These are phyloP conservation scores for Pelargonium nanum DNA, from an alignment of 345 rosid species.

Conservation along the genomic window DNA sequence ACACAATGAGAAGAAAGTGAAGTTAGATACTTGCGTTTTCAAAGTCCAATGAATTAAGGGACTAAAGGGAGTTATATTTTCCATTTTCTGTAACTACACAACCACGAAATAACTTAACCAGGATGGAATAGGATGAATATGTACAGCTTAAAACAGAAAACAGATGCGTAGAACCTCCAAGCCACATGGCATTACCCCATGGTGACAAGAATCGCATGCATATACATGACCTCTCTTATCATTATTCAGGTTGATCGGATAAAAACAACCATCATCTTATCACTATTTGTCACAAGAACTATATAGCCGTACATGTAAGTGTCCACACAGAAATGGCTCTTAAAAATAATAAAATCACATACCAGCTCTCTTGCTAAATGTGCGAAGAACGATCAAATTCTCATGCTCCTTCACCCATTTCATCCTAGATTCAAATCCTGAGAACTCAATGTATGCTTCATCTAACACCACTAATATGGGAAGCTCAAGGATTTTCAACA, in stretches of 20 bases:
- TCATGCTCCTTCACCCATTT: constrained; percentile 92
- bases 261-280: not conserved
- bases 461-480: constrained; percentile 85
- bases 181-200: not conserved
- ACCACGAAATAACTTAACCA: too few species aligned
- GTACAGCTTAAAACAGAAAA: too few species aligned
- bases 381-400: constrained; percentile 80
- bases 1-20: not conserved
- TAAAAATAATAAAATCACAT: constrained; percentile 5
- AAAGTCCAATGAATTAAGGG: too few species aligned
- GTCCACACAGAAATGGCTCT: not conserved
- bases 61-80: not conserved
- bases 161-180: too few species aligned
- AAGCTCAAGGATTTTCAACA: constrained; percentile 64
- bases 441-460: constrained; percentile 91
- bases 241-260: not conserved
- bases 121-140: too few species aligned
- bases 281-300: not conserved
- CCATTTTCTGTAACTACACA: not conserved
- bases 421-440: constrained; percentile 74
- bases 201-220: not conserved
- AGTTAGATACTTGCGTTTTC: not conserved
- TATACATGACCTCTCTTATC: too few species aligned
- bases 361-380: constrained; percentile 99
- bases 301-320: too few species aligned